Evolutionary conservation across 371 early-diverging fungal genomes (phyloP).

Genomic region (Ordospora pajunii): DNA sequence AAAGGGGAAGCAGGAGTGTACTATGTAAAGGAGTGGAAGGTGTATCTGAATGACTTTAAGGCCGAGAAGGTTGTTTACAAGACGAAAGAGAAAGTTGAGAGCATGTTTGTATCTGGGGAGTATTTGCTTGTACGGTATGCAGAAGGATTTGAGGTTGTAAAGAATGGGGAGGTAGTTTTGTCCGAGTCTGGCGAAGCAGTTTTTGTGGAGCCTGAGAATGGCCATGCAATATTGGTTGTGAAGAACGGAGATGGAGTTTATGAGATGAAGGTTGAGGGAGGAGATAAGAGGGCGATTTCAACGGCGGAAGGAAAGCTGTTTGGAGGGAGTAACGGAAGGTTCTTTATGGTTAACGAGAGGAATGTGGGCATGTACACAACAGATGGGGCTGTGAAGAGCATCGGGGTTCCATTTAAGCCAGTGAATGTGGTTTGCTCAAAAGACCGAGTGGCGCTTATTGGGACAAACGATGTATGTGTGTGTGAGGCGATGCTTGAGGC

Average conservation of each 20-base stretch:
- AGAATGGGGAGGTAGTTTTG: conserved; percentile 2
- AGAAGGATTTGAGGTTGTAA: conserved; percentile 34
- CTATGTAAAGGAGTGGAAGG: conserved; percentile 19
- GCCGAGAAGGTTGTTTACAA: conserved; percentile 18
- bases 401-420: not conserved
- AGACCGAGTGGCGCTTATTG: conserved; percentile 24
- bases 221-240: not conserved
- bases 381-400: not conserved
- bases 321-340: not conserved
- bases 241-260: conserved; percentile 17
- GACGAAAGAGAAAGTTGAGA: conserved; percentile 15
- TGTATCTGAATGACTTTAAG: conserved; percentile 19
- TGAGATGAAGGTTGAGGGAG: not conserved
- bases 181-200: conserved; percentile 12
- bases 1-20: conserved; percentile 59
- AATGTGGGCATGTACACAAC: not conserved
- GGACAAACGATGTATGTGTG: conserved; percentile 67
- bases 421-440: not conserved
- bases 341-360: not conserved
- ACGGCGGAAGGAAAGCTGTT: not conserved
- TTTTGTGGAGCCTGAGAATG: not conserved
- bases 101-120: not conserved
- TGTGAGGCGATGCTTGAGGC: conserved; percentile 74
- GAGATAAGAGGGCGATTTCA: not conserved
- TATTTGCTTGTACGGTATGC: conserved; percentile 30